A percentile compares a stretch with the other conserved stretches of the same genome.
These are phyloP conservation scores for Metschnikowia similis DNA, from an alignment of 805 yeast genomes.

Conservation along the genomic window DNA sequence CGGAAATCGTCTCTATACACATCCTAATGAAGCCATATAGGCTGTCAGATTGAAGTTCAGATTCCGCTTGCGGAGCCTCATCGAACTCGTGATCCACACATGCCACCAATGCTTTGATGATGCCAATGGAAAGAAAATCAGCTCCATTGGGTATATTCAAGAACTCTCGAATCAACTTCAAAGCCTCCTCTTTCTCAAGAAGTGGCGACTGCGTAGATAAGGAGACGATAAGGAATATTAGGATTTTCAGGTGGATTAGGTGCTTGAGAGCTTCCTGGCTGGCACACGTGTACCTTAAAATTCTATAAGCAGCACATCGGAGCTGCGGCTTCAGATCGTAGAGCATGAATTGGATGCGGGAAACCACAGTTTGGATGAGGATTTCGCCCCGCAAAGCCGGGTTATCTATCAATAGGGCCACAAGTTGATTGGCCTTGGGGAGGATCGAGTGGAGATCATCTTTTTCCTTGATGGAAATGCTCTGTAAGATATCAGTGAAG, in stretches of 20 bases:
- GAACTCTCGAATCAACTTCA: constrained; percentile 64
- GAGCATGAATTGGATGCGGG: constrained; percentile 57
- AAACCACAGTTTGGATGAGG: constrained; percentile 52
- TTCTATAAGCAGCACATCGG: constrained; percentile 70
- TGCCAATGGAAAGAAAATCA: constrained; percentile 52
- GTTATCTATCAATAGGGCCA: constrained; percentile 48
- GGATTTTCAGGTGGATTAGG: constrained; percentile 53
- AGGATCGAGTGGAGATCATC: constrained; percentile 46
- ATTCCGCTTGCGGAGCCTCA: constrained; percentile 4
- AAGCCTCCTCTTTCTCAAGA: constrained; percentile 71
- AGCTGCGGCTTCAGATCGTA: constrained; percentile 56
- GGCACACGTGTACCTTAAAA: constrained; percentile 61
- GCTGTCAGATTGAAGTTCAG: not conserved
- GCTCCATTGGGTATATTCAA: constrained; percentile 51
- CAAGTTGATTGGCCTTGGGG: constrained; percentile 62
- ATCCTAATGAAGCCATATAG: constrained; percentile 18
- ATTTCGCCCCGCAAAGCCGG: constrained; percentile 65
- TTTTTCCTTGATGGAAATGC: constrained; percentile 44
- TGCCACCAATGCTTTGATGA: constrained; percentile 63
- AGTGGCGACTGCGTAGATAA: constrained; percentile 54
- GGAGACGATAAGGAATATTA: constrained; percentile 59
- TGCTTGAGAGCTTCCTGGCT: constrained; percentile 51
- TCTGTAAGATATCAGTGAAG: constrained; percentile 57
- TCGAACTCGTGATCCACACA: constrained; percentile 45
- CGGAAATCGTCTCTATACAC: constrained; percentile 41